phyloP scores from a whole-genome alignment of 805 yeast genomes.

The Ogataea pignaliae region DNA sequence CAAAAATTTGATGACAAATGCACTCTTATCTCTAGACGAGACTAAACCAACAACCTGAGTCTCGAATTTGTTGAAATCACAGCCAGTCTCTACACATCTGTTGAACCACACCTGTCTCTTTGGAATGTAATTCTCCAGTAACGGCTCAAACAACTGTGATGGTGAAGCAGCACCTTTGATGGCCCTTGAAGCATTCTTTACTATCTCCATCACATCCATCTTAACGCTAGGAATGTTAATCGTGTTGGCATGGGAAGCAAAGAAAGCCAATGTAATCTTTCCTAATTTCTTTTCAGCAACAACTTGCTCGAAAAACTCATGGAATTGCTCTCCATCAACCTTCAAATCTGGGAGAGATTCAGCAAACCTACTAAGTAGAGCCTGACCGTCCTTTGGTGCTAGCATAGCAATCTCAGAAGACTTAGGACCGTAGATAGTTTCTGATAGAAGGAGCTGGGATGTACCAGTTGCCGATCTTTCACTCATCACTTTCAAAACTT shows the following conservation, averaged over 20 bases:
- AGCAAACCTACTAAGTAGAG: conserved; percentile 37
- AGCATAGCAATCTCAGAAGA: conserved; percentile 49
- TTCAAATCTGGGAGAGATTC: conserved; percentile 38
- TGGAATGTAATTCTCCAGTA: conserved; percentile 41
- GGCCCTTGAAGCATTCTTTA: conserved; percentile 37
- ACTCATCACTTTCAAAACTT: conserved; percentile 34
- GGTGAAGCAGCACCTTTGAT: conserved; percentile 40
- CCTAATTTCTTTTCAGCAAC: conserved; percentile 52
- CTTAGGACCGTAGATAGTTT: conserved; percentile 53
- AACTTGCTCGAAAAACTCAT: conserved; percentile 29
- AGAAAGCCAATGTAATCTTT: conserved; percentile 54
- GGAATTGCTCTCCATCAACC: conserved; percentile 47
- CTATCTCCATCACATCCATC: conserved; percentile 39
- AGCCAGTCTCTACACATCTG: conserved; percentile 43
- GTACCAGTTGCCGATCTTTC: conserved; percentile 28
- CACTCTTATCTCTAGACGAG: conserved; percentile 54
- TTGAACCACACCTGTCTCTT: conserved; percentile 42
- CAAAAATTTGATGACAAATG: conserved; percentile 56
- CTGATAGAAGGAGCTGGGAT: conserved; percentile 45
- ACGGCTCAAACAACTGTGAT: conserved; percentile 43
- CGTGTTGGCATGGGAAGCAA: conserved; percentile 62
- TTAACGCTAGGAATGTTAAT: conserved; percentile 55
- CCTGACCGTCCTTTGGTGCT: conserved; percentile 59
- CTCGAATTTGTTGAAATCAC: conserved; percentile 55
- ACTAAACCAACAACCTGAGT: conserved; percentile 52